These are phyloP conservation scores for Aspergillus cristatus DNA, from an alignment of 495 filamentous ascomycete genomes.

Conservation along the genomic window DNA sequence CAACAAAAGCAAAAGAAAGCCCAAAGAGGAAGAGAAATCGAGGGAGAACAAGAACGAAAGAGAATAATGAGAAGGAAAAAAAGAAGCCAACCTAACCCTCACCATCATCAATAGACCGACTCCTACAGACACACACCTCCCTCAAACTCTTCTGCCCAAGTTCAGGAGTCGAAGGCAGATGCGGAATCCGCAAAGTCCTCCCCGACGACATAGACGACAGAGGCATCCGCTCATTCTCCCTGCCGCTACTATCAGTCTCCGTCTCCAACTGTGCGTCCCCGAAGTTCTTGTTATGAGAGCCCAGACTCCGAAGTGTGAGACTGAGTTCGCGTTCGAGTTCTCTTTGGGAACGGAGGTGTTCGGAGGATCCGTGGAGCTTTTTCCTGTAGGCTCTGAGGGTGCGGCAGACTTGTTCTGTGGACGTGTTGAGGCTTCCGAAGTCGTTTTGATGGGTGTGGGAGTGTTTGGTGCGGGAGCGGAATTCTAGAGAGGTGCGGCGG, in stretches of 20 bases:
- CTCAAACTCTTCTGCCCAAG: slow-evolving; percentile 15
- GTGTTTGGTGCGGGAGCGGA: slow-evolving; percentile 45
- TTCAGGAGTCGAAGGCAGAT: slow-evolving; percentile 31
- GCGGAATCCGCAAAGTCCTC: slow-evolving; percentile 15
- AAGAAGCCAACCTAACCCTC: slow-evolving; percentile 11
- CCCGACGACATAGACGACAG: slow-evolving; percentile 7
- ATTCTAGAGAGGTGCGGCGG: slow-evolving; percentile 51
- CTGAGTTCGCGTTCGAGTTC: slow-evolving; percentile 75
- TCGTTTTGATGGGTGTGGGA: slow-evolving; percentile 40
- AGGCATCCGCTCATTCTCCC: slow-evolving; percentile 28
- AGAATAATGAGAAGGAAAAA: background rate
- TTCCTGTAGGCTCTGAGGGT: slow-evolving; percentile 75
- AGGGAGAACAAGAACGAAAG: background rate
- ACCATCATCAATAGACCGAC: slow-evolving; percentile 24
- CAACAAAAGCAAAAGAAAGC: slow-evolving; percentile 2
- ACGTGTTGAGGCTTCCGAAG: slow-evolving; percentile 58
- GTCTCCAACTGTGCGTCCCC: slow-evolving; percentile 28
- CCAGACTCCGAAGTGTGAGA: slow-evolving; percentile 61
- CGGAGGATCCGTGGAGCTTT: slow-evolving; percentile 56
- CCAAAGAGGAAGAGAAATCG: background rate
- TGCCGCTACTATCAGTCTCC: slow-evolving; percentile 38
- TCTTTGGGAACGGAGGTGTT: slow-evolving; percentile 54
- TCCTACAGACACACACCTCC: slow-evolving; percentile 16
- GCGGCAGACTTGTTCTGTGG: slow-evolving; percentile 72
- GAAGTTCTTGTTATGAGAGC: slow-evolving; percentile 32